These are phyloP conservation scores for Carpinus viminea DNA, from an alignment of 306 rosid genomes.

Conservation along the genomic window DNA sequence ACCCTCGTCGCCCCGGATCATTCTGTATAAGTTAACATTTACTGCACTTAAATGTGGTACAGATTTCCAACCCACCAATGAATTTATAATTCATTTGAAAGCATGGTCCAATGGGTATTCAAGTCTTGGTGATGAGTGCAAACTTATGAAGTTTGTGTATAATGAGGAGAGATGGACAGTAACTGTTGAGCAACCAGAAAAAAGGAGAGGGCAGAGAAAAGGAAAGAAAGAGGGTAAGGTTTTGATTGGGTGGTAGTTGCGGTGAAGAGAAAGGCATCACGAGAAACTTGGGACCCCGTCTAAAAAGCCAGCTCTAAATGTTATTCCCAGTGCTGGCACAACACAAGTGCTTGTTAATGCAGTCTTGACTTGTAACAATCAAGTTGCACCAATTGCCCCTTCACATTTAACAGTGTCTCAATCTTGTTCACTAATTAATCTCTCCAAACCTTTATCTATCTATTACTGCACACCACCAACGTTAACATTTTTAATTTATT, in stretches of 20 bases:
- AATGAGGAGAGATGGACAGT: not conserved
- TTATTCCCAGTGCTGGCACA: conserved; percentile 1
- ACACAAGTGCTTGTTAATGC: not conserved
- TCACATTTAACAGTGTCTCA: not conserved
- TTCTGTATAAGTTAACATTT: conserved; percentile 10
- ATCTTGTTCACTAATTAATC: not conserved
- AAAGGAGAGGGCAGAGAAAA: not conserved
- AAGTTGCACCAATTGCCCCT: not conserved
- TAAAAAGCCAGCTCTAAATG: conserved; percentile 10
- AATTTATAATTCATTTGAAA: not conserved
- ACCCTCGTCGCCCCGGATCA: conserved; percentile 18
- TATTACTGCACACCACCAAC: not conserved
- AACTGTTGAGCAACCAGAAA: not conserved
- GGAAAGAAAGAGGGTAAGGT: conserved; percentile 22
- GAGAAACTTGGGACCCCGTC: conserved; percentile 40
- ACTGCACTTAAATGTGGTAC: conserved; percentile 36
- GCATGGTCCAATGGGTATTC: not conserved
- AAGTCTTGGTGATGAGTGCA: too few species aligned
- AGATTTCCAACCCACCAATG: conserved; percentile 11
- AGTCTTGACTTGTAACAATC: not conserved
- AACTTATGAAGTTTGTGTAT: too few species aligned
- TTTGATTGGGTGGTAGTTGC: conserved; percentile 39
- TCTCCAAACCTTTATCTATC: not conserved
- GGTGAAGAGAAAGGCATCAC: conserved; percentile 46
- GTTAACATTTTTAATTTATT: too few species aligned